These are phyloP conservation scores for Jamesozyma piceae DNA, from an alignment of 805 yeast species.

Conservation along the genomic window DNA sequence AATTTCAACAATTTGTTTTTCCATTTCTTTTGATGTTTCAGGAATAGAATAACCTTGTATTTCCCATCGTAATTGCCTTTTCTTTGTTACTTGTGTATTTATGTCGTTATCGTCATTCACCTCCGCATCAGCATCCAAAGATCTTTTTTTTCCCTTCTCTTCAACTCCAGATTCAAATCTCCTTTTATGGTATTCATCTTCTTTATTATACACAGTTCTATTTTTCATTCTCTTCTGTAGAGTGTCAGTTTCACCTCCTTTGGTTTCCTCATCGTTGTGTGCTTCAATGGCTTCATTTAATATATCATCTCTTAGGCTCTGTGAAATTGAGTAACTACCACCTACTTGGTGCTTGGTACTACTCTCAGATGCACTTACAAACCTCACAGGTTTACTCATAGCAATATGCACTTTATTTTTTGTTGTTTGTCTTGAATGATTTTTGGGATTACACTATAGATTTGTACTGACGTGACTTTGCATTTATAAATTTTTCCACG, in stretches of 20 bases:
- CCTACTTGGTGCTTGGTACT: slow-evolving; percentile 16
- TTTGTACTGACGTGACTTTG: no score
- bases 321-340: slow-evolving; percentile 35
- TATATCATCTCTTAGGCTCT: slow-evolving; percentile 24
- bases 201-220: slow-evolving; percentile 31
- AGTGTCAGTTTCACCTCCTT: slow-evolving; percentile 17
- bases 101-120: slow-evolving; percentile 23
- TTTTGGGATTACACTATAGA: no score
- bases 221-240: slow-evolving; percentile 19
- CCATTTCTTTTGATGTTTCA: slow-evolving; percentile 31
- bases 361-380: not conserved
- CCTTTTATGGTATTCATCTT: slow-evolving; percentile 41
- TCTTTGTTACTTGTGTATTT: slow-evolving; percentile 6
- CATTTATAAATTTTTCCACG: not conserved
- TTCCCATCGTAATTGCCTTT: slow-evolving; percentile 29
- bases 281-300: slow-evolving; percentile 20
- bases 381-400: not conserved
- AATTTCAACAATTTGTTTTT: slow-evolving; percentile 30
- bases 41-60: slow-evolving; percentile 43
- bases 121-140: slow-evolving; percentile 25
- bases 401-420: no score
- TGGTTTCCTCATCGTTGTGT: slow-evolving; percentile 10
- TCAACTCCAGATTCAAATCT: slow-evolving; percentile 28
- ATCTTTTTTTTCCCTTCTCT: slow-evolving; percentile 32
- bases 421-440: no score